Evolutionary conservation across 139 green algal species (phyloP), one percentile per base, ranked within the genome.

Genomic region (Nannochloris sp.): DNA sequence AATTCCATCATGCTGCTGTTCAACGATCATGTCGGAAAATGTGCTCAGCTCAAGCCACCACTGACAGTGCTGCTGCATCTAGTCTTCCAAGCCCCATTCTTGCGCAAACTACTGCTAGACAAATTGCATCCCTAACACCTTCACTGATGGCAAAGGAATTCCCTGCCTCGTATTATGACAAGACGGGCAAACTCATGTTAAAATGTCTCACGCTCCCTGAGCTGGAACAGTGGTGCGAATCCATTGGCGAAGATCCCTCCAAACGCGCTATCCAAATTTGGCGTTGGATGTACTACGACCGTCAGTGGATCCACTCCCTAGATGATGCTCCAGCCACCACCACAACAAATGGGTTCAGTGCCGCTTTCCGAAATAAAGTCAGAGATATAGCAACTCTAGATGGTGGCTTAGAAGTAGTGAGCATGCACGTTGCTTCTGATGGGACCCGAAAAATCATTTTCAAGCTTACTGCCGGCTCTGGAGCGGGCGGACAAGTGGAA

Each of bases 391-490:
- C 79, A 8, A 88, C 61, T 1, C 9, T 84, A 3, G 77, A 87
- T 29, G 87, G 77, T 6, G 85, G 84, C 2, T 65, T 95, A 61
- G 32, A 70, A 48, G 72, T 93, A 59, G 53, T 79, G 37, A 51
- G 64, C 3, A 72, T 88, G 44, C 72, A 78, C 30, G 36, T 34
- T 0, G 74, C 87, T 5, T 38, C 63, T 2, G 88, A 95, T 48
- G 86, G 86, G 36, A 95, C 88, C 0, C 58, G 67, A 38, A 95
- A 95, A 67, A 71, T 95, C 58, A 65, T 90, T n/a, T 92, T 90
- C 56, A 60, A 33, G 15, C 66, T 90, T 44, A 76, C 65, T 12
- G 58, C 64, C 15, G 76, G 74, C 4, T 38, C 65, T 2, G 61
- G 48, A 33, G 65, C 10, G 60, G 80, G 67, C 23, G 51, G 23